These are phyloP conservation scores for Phytophthora multivora DNA, from an alignment of 352 stramenopile species.

Conservation along the genomic window DNA sequence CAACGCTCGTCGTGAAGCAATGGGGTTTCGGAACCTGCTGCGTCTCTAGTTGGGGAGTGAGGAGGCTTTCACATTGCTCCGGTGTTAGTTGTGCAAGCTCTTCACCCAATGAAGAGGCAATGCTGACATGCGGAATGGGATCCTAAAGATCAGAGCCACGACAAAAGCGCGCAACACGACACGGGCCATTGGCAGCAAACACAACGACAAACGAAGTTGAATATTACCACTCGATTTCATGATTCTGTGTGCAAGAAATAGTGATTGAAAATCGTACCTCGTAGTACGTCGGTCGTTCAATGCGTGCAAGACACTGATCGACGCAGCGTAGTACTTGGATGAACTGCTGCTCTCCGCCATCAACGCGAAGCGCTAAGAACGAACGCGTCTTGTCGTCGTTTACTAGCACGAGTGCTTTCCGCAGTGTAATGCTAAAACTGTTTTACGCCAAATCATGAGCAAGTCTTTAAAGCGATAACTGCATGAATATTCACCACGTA, in stretches of 20 bases:
- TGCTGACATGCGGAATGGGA: constrained; percentile 81
- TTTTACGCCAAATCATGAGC: constrained; percentile 13
- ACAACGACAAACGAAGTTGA: constrained; percentile 36
- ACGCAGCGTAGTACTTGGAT: constrained; percentile 55
- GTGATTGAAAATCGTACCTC: constrained; percentile 39
- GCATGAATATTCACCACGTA: constrained; percentile 17
- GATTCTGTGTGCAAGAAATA: not conserved
- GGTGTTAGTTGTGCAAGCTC: constrained; percentile 46
- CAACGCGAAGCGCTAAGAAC: constrained; percentile 67
- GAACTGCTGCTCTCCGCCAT: constrained; percentile 39
- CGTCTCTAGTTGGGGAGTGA: constrained; percentile 17
- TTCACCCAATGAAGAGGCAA: constrained; percentile 67
- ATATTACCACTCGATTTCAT: constrained; percentile 26
- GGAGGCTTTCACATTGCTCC: constrained; percentile 41
- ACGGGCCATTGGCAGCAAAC: constrained; percentile 49
- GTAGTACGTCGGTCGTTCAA: constrained; percentile 64
- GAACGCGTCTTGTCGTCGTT: constrained; percentile 82
- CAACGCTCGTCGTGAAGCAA: constrained; percentile 27
- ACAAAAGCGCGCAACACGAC: constrained; percentile 7
- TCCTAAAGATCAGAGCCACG: constrained; percentile 40
- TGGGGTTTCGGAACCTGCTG: constrained; percentile 19
- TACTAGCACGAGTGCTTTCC: constrained; percentile 46
- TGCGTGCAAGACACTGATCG: constrained; percentile 62
- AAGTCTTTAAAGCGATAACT: not conserved
- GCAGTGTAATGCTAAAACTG: constrained; percentile 58